phyloP scores from a whole-genome alignment of 148 eudicot species.

The Diospyros lotus region DNA sequence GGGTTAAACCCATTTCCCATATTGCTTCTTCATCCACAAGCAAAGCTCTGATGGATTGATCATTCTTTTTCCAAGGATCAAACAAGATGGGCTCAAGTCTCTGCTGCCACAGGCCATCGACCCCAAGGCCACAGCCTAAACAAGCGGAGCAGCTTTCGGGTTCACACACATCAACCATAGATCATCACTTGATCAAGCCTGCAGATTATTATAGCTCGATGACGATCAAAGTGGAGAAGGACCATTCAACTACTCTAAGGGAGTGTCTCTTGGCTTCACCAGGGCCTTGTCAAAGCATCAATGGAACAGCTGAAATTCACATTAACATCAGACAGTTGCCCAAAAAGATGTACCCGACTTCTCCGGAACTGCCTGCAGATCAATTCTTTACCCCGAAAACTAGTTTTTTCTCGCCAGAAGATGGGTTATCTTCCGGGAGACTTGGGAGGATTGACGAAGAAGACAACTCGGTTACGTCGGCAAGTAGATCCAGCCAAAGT shows the following conservation, averaged over 20 bases:
- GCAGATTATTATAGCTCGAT: too few relatives aligned
- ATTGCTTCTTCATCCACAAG: neutral
- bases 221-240: neutral
- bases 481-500: neutral
- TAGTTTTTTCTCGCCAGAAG: neutral
- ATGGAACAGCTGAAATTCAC: neutral
- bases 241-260: neutral
- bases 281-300: neutral
- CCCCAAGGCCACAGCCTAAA: neutral
- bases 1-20: neutral
- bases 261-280: neutral
- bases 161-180: neutral
- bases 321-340: neutral
- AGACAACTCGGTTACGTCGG: neutral
- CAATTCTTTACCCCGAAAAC: neutral
- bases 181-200: neutral
- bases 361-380: neutral
- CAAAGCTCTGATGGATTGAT: too few relatives aligned
- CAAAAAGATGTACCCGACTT: neutral
- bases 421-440: neutral
- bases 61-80: neutral
- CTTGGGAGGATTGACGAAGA: neutral
- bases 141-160: neutral
- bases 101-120: neutral
- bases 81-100: neutral